phyloP scores from a whole-genome alignment of 371 early-diverging fungal genomes.

The Mucor mucedo region DNA sequence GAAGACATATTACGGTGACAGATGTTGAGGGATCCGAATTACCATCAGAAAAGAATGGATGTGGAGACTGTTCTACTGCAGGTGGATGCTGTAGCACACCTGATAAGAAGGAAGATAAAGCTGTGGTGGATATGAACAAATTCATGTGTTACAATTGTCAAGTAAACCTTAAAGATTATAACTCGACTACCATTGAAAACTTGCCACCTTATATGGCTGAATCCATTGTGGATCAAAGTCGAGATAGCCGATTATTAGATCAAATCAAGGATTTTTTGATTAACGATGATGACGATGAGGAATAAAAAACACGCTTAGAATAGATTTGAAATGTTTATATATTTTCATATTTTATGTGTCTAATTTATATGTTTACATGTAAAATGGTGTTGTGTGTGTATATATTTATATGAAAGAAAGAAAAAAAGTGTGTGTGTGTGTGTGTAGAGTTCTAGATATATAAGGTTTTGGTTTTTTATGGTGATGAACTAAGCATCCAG shows the following conservation, averaged over 20 bases:
- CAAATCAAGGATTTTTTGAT: conserved; percentile 65
- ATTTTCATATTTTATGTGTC: no score
- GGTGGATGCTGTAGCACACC: conserved; percentile 14
- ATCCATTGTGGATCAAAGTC: conserved; percentile 32
- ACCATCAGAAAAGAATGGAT: not conserved
- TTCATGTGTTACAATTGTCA: conserved; percentile 67
- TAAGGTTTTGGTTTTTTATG: not conserved
- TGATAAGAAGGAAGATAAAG: conserved; percentile 1
- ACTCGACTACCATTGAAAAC: conserved; percentile 19
- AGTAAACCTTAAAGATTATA: conserved; percentile 58
- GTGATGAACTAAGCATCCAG: conserved; percentile 37
- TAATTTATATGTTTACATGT: no score
- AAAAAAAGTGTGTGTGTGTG: not conserved
- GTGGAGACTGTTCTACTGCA: conserved; percentile 16
- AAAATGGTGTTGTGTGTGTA: no score
- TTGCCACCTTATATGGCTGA: conserved; percentile 35
- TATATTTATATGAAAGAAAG: no score
- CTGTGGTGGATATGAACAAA: conserved; percentile 37
- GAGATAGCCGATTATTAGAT: conserved; percentile 46
- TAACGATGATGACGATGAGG: conserved; percentile 42
- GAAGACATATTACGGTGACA: conserved; percentile 59
- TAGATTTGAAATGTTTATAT: not conserved
- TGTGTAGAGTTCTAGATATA: conserved; percentile 5
- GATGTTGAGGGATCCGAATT: conserved; percentile 23
- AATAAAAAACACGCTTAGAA: not conserved